These are phyloP conservation scores for Mycena indigotica DNA, from an alignment of 768 basidiomycete genomes.

Conservation along the genomic window DNA sequence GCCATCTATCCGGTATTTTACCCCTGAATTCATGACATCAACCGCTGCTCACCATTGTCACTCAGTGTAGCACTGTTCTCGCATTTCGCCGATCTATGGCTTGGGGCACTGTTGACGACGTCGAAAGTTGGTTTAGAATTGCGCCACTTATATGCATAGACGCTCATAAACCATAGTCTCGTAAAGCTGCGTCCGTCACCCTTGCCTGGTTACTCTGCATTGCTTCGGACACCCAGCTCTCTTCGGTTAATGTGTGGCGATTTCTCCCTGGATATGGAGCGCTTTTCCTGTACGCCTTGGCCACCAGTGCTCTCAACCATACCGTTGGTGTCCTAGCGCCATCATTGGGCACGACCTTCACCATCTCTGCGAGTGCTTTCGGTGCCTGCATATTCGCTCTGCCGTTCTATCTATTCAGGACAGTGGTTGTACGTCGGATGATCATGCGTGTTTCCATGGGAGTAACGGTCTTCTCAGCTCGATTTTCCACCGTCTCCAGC, in stretches of 20 bases:
- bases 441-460: constrained; percentile 3
- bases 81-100: constrained; percentile 72
- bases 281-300: constrained; percentile 57
- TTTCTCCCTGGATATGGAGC: constrained; percentile 69
- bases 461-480: constrained; percentile 39
- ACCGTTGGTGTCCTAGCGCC: constrained; percentile 60
- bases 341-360: constrained; percentile 57
- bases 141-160: constrained; percentile 7
- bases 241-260: constrained; percentile 41
- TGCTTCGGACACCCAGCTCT: constrained; percentile 54
- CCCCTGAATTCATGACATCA: too few relatives aligned
- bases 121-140: constrained; percentile 43
- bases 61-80: constrained; percentile 67
- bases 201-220: constrained; percentile 58
- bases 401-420: constrained; percentile 64
- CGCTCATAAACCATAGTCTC: constrained; percentile 53
- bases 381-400: constrained; percentile 66
- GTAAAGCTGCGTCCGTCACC: constrained; percentile 49
- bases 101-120: constrained; percentile 52
- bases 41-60: neutral
- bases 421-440: constrained; percentile 51
- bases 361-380: constrained; percentile 56
- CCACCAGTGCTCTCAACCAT: constrained; percentile 64
- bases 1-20: constrained; percentile 61
- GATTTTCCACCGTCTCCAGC: constrained; percentile 51